Base-by-base conservation (phyloP, 2,329 filamentous ascomycete genomes). In the Remersonia thermophila region DNA sequence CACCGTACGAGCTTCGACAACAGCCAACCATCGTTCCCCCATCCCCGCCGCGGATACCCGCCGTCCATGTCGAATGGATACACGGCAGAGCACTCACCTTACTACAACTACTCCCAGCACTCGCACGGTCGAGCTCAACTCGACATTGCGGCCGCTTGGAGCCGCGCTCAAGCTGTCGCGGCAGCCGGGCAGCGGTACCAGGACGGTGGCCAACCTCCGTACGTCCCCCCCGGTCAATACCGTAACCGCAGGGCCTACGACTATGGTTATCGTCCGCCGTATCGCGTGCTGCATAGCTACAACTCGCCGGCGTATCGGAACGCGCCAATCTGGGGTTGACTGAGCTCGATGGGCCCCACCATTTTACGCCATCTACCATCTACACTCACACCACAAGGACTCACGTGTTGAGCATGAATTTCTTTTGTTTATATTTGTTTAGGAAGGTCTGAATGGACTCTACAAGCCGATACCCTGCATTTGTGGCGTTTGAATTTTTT, bases 281-380 rank as follows among this genome's bases (percentile, higher is more conserved):
- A 67, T 41, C 65, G 69, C 1, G 58, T 73, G 9, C 55, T 73
- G 7, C 71, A 74, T 53, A 73, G 69, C 52, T 73, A 74, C 46
- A 71, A 73, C 48, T 71, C 70, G 3, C 69, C 70, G 4, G 67
- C 70, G 5, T 74, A 75, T 46, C 61, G 61, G 18, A 61, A 66
- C 26, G 63, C 58, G 3, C 70, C 69, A 0, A 71, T 73, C n/a
- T 73, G 69, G 68, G 62, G 66, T n/a, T 71, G 43, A 55, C 5
- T 4, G 25, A 10, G 11, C 29, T 9, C 7, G 16, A 3, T n/a
- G 15, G 11, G 18, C 16, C 12, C 10, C 32, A 14, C 15, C 25
- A 11, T 25, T 40, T 31, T 38, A n/a, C n/a, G n/a, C n/a, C n/a
- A n/a, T n/a, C n/a, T n/a, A n/a, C n/a, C n/a, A n/a, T n/a, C n/a